phyloP scores from a whole-genome alignment of 192 early-diverging fungal species.

The Oehlia diaphana region DNA sequence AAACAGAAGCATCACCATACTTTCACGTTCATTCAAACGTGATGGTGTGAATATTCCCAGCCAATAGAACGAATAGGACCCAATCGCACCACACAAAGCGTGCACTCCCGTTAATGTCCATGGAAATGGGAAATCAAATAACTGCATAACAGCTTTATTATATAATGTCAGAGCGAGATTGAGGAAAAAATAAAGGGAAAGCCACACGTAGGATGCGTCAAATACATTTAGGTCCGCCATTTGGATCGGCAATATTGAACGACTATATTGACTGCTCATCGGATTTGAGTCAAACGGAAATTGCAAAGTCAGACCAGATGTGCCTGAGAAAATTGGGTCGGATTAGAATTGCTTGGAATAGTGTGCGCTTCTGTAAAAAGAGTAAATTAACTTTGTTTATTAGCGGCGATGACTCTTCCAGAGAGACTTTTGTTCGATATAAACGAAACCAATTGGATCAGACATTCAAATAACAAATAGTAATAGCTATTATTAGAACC shows the following conservation, averaged over 20 bases:
- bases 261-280: conserved; percentile 20
- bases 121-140: conserved; percentile 74
- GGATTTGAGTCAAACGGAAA: neutral
- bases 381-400: neutral
- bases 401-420: neutral
- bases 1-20: conserved; percentile 70
- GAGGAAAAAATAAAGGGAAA: conserved; percentile 69
- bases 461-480: neutral
- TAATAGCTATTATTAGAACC: neutral
- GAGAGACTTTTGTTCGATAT: conserved; percentile 7
- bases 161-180: conserved; percentile 80
- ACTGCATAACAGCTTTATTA: conserved; percentile 80
- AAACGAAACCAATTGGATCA: conserved; percentile 21
- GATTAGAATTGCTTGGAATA: neutral
- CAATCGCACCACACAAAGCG: conserved; percentile 68
- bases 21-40: conserved; percentile 55
- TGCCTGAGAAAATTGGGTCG: neutral
- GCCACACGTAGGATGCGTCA: conserved; percentile 50
- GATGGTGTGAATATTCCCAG: conserved; percentile 55
- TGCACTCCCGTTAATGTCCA: conserved; percentile 89
- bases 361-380: neutral
- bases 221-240: conserved; percentile 7
- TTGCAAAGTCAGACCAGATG: conserved; percentile 9
- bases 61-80: conserved; percentile 53
- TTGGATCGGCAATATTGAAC: conserved; percentile 5